Evolutionary conservation across 2,329 filamentous ascomycete genomes (phyloP).

Genomic region (Tolypocladium cylindrosporum): DNA sequence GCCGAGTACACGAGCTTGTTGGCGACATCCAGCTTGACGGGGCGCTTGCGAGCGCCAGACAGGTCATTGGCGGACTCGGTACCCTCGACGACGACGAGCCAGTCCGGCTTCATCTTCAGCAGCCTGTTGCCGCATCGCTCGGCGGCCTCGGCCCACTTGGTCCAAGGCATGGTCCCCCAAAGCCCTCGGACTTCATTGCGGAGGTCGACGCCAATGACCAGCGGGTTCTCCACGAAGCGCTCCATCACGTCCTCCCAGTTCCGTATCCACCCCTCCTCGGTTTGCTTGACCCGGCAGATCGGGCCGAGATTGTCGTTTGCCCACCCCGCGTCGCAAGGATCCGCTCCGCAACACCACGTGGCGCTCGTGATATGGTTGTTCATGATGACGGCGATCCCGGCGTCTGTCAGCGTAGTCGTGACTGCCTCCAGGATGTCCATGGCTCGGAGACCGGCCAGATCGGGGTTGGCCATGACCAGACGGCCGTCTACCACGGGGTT

Average conservation of each 20-base stretch:
- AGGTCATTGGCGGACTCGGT: conserved; percentile 59
- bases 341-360: conserved; percentile 58
- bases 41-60: conserved; percentile 41
- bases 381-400: conserved; percentile 53
- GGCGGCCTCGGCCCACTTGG: conserved; percentile 52
- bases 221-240: conserved; percentile 45
- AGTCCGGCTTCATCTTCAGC: conserved; percentile 48
- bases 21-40: conserved; percentile 44
- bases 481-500: conserved; percentile 44
- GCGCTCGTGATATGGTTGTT: conserved; percentile 64
- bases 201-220: conserved; percentile 57
- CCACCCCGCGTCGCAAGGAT: conserved; percentile 59
- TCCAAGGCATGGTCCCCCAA: conserved; percentile 61
- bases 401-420: conserved; percentile 48
- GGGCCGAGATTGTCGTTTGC: conserved; percentile 52
- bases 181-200: conserved; percentile 60
- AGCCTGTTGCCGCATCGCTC: conserved; percentile 53
- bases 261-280: conserved; percentile 54
- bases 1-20: conserved; percentile 55
- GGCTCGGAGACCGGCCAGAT: conserved; percentile 45
- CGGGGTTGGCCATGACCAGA: conserved; percentile 47
- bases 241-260: conserved; percentile 58
- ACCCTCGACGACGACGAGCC: conserved; percentile 59
- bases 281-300: conserved; percentile 51
- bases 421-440: conserved; percentile 53